Base-by-base conservation (phyloP, 192 early-diverging fungal genomes). In the Gigaspora rosea region DNA sequence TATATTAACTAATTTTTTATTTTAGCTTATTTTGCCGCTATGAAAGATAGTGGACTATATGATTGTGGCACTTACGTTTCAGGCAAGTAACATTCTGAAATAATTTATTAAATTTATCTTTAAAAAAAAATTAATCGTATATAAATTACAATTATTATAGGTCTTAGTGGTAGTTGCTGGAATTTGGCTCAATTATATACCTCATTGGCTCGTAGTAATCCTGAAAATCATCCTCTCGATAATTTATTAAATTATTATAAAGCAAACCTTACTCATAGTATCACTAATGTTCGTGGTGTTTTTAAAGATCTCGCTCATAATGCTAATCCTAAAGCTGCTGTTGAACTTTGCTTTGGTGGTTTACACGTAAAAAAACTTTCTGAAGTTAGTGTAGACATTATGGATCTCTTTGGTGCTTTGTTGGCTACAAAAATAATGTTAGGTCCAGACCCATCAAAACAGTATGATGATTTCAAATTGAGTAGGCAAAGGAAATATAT, bases 41-140 rank as follows among this genome's bases (percentile, higher is more conserved):
- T 92, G 81, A 79, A 93, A 32, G 81, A 91, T 15, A 80, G 88
- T 6, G 93, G 92, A 41, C 50, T 91, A 10, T 85, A 86, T 16
- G 91, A 93, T 66, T 92, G 90, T 71, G 79, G 88, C 6, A 92
- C 86, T 79, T 95, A 94, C 74, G 82, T 91, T 47, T 86, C 92
- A 4, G 93, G 91, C 75, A 85, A 85, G 22, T 86, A 81, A 27
- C 0, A 82, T 82, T 47, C 82, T 83, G 2, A 82, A 78, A 20
- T 85, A 82, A 81, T 75, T 80, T 8, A 22, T 82, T 12, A 20
- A 80, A 83, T 59, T 84, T 79, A 6, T 8, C 12, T 18, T 16
- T 27, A 27, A 27, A 27, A 27, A n/a, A 36, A 51, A 59, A 75
- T 13, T 35, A 64, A 33, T 66, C 7, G 16, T 10, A n/a, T 18